Conservation (phyloP, 192 early-diverging fungal genomes). For the Coemansia sp. region DNA sequence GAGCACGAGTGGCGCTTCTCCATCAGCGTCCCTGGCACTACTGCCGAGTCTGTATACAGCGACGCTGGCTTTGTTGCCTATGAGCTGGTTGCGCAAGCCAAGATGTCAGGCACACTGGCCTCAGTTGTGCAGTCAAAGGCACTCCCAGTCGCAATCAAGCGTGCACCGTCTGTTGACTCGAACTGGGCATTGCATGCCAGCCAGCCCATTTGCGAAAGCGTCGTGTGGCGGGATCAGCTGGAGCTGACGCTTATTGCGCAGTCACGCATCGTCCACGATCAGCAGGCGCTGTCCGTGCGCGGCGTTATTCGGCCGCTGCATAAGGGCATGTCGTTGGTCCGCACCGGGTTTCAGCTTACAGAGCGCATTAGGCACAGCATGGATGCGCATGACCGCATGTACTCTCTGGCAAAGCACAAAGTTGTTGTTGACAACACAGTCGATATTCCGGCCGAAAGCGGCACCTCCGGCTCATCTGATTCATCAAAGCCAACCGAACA, state of each 20-base stretch:
- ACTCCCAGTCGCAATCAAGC: slow-evolving; percentile 25
- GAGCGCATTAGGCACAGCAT: slow-evolving; percentile 21
- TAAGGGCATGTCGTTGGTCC: slow-evolving; percentile 29
- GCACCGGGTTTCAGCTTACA: slow-evolving; percentile 34
- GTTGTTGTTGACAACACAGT: slow-evolving; percentile 19
- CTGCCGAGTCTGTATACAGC: slow-evolving; percentile 28
- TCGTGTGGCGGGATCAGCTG: slow-evolving; percentile 22
- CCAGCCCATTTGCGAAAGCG: slow-evolving; percentile 27
- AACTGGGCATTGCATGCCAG: slow-evolving; percentile 23
- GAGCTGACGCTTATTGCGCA: slow-evolving; percentile 27
- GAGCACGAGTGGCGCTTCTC: slow-evolving; percentile 38
- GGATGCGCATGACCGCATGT: slow-evolving; percentile 3
- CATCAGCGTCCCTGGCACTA: slow-evolving; percentile 25
- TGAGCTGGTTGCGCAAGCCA: slow-evolving; percentile 36
- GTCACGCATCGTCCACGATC: slow-evolving; percentile 34
- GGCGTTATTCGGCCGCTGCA: slow-evolving; percentile 32
- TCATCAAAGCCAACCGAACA: slow-evolving; percentile 1
- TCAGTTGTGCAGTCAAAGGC: slow-evolving; percentile 17
- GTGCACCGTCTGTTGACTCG: slow-evolving; percentile 26
- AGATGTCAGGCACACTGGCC: slow-evolving; percentile 2
- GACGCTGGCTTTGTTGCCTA: slow-evolving; percentile 28
- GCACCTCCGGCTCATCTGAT: too few relatives aligned
- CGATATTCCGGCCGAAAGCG: slow-evolving; percentile 10
- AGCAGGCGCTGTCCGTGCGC: slow-evolving; percentile 37
- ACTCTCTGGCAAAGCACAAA: slow-evolving; percentile 1